Evolutionary conservation across 345 rosid species (phyloP).

Genomic region (Hirschfeldia incana): DNA sequence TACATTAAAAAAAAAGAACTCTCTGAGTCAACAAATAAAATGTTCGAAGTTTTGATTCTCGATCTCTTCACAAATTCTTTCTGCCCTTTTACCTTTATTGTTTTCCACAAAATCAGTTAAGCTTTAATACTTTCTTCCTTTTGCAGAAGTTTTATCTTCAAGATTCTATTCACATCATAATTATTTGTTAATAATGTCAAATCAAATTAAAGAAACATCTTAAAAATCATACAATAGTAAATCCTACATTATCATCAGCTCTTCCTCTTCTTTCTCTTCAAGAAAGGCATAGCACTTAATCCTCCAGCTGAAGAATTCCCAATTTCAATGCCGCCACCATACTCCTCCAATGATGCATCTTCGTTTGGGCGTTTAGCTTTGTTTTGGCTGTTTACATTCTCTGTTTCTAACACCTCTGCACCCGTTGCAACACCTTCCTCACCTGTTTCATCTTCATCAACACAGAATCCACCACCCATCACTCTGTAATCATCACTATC

Average conservation of each 20-base stretch:
- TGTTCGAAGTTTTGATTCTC: not conserved
- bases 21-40: not conserved
- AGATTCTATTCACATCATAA: conserved; percentile 18
- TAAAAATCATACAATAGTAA: not conserved
- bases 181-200: conserved; percentile 21
- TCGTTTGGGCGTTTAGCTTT: conserved; percentile 26
- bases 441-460: conserved; percentile 46
- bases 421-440: conserved; percentile 38
- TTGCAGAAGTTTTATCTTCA: not conserved
- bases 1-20: not conserved
- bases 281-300: conserved; percentile 42
- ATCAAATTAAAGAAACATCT: not conserved
- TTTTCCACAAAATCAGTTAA: not conserved
- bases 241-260: not conserved
- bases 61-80: not conserved
- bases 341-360: conserved; percentile 18
- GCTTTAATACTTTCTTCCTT: not conserved
- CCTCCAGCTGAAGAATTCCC: conserved; percentile 37
- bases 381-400: conserved; percentile 11
- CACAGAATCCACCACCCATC: conserved; percentile 77
- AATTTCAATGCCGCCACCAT: conserved; percentile 8
- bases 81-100: not conserved
- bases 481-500: conserved; percentile 45
- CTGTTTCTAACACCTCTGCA: conserved; percentile 17
- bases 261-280: conserved; percentile 36